These are phyloP conservation scores for Pseudogymnoascus sp. DNA, from an alignment of 2,329 filamentous ascomycete genomes.

Conservation along the genomic window DNA sequence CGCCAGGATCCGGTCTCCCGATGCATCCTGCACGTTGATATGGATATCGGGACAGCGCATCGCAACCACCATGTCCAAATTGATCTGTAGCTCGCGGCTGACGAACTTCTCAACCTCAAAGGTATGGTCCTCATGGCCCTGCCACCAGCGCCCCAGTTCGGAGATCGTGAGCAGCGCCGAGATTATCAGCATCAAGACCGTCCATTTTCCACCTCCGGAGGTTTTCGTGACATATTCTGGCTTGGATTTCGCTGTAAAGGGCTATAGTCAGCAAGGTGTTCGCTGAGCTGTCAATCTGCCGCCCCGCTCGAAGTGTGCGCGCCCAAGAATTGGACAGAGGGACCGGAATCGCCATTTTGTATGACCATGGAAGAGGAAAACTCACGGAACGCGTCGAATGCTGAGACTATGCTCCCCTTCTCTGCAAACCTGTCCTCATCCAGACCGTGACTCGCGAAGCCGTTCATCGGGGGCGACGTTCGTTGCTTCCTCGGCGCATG, in stretches of 20 bases:
- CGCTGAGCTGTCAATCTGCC: neutral
- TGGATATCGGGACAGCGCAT: conserved; percentile 89
- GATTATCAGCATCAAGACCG: conserved; percentile 67
- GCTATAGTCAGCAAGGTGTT: neutral
- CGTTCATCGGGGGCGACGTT: conserved; percentile 51
- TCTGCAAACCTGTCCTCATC: conserved; percentile 76
- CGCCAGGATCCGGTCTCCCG: conserved; percentile 84
- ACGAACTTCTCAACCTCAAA: conserved; percentile 93
- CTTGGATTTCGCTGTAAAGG: conserved; percentile 76
- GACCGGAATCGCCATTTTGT: neutral
- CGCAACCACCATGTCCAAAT: conserved; percentile 82
- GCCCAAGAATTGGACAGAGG: neutral
- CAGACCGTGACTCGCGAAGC: conserved; percentile 60
- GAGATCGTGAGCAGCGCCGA: conserved; percentile 68
- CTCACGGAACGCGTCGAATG: conserved; percentile 96
- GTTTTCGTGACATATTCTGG: conserved; percentile 82
- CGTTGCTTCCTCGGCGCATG: conserved; percentile 7
- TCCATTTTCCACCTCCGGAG: conserved; percentile 87
- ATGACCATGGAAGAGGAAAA: conserved; percentile 20
- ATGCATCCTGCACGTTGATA: conserved; percentile 93
- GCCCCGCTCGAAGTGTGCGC: neutral
- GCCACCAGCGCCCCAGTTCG: conserved; percentile 77
- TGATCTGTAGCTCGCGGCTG: conserved; percentile 81
- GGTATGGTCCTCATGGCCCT: conserved; percentile 74
- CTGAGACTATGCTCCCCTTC: conserved; percentile 60